A percentile compares a stretch with the other conserved stretches of the same genome.
phyloP scores from a whole-genome alignment of 331 rosid genomes.

The Pyrus hybrid region DNA sequence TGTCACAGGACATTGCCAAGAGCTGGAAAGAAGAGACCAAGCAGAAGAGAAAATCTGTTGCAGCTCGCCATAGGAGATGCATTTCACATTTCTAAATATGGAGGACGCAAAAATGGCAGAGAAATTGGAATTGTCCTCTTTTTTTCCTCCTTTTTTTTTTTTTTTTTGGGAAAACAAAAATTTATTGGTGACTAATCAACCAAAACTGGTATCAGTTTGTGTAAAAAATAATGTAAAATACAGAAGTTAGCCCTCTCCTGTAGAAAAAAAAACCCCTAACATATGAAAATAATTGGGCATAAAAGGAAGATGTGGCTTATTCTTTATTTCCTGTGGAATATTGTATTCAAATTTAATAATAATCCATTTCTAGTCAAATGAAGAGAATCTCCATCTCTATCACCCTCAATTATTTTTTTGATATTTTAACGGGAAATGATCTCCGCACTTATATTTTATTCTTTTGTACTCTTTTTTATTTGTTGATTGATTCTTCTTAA shows the following conservation, averaged over 20 bases:
- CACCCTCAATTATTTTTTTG: neutral
- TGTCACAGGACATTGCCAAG: conserved; percentile 74
- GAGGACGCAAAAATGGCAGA: neutral
- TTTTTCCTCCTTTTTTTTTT: neutral
- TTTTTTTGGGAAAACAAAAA: neutral
- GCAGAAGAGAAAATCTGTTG: conserved; percentile 49
- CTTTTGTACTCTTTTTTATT: too few species aligned
- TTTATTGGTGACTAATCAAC: neutral
- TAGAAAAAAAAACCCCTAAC: neutral
- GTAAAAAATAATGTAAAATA: conserved; percentile 15
- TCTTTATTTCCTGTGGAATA: neutral
- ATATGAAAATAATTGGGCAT: conserved; percentile 13
- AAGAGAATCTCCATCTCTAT: neutral
- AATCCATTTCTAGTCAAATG: neutral
- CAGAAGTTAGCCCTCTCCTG: conserved; percentile 52
- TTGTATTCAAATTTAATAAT: conserved; percentile 1
- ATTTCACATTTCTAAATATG: conserved; percentile 59
- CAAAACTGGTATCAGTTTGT: conserved; percentile 7
- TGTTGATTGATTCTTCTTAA: too few species aligned
- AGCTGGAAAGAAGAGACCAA: conserved; percentile 81
- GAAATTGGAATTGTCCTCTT: neutral
- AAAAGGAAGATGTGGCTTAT: conserved; percentile 68
- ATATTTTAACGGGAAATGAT: too few species aligned
- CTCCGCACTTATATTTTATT: too few species aligned
- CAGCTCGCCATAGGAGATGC: conserved; percentile 77